Evolutionary conservation across 2,329 filamentous ascomycete genomes (phyloP).

Genomic region (Westerdykella aurantiaca): DNA sequence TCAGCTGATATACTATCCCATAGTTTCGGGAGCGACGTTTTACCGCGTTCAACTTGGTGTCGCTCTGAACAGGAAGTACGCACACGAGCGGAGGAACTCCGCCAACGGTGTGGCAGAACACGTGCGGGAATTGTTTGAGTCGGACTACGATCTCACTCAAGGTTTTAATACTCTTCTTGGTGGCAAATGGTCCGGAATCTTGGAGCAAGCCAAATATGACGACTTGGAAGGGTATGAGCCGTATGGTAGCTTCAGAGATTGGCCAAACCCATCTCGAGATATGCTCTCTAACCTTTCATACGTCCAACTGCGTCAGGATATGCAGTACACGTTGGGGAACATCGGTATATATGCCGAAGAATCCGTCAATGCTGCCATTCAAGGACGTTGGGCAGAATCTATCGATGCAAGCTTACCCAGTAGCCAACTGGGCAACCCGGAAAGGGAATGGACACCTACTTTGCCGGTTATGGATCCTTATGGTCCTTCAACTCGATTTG

Average conservation of each 20-base stretch:
- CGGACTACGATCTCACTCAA: constrained; percentile 12
- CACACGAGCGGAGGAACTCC: constrained; percentile 20
- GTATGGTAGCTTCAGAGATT: constrained; percentile 21
- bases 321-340: constrained; percentile 14
- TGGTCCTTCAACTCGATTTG: constrained; percentile 8
- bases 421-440: constrained; percentile 30
- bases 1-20: constrained; percentile 53
- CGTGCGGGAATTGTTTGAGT: constrained; percentile 9
- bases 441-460: background rate
- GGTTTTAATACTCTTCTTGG: constrained; percentile 8
- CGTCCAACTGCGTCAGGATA: constrained; percentile 40
- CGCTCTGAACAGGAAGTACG: constrained; percentile 52
- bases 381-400: constrained; percentile 48
- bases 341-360: constrained; percentile 14
- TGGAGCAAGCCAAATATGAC: constrained; percentile 29
- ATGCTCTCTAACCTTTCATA: constrained; percentile 53
- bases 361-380: constrained; percentile 11
- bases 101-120: constrained; percentile 11
- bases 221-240: constrained; percentile 39
- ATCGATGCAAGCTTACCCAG: constrained; percentile 53
- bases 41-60: constrained; percentile 27
- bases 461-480: constrained; percentile 13
- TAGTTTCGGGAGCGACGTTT: constrained; percentile 45
- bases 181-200: constrained; percentile 59
- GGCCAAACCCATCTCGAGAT: constrained; percentile 65